Conservation (phyloP, 208 protist genomes). For the Trypanosoma cruzi region DNA sequence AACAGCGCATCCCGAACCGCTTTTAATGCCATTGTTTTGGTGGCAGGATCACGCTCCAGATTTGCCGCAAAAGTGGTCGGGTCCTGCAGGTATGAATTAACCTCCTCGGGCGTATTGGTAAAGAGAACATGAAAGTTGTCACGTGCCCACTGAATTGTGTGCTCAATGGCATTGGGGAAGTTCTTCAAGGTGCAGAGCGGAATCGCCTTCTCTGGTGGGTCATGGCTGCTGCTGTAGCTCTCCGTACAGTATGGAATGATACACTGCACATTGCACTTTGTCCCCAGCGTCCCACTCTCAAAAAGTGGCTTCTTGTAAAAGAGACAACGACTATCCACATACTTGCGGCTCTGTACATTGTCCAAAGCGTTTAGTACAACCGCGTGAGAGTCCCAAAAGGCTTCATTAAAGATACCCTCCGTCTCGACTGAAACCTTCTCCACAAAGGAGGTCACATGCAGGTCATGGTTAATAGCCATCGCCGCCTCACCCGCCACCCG, state of each 20-base stretch:
- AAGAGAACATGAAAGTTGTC: constrained; percentile 60
- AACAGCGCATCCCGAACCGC: constrained; percentile 73
- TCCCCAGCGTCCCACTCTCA: constrained; percentile 99
- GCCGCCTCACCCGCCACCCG: constrained; percentile 91
- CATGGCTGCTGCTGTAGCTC: constrained; percentile 97
- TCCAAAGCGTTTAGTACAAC: constrained; percentile 99
- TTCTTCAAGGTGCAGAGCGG: constrained; percentile 99
- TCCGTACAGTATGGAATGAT: constrained; percentile 98
- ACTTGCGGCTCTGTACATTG: constrained; percentile 98
- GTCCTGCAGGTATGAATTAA: constrained; percentile 88
- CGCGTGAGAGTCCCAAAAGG: constrained; percentile 96
- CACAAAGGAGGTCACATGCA: constrained; percentile 80
- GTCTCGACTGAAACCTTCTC: constrained; percentile 96
- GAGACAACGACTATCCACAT: constrained; percentile 96
- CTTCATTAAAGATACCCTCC: constrained; percentile 96
- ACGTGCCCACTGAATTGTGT: constrained; percentile 97
- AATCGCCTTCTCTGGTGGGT: constrained; percentile 97
- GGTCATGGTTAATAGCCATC: constrained; percentile 95
- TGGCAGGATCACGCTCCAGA: constrained; percentile 77
- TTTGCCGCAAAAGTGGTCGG: constrained; percentile 54
- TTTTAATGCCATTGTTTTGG: constrained; percentile 62
- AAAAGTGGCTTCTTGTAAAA: constrained; percentile 97
- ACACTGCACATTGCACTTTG: constrained; percentile 98
- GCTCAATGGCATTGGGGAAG: constrained; percentile 99
- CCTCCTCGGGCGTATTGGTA: constrained; percentile 61